These are phyloP conservation scores for Cyclocybe cylindracea DNA, from an alignment of 768 basidiomycete species.

Conservation along the genomic window DNA sequence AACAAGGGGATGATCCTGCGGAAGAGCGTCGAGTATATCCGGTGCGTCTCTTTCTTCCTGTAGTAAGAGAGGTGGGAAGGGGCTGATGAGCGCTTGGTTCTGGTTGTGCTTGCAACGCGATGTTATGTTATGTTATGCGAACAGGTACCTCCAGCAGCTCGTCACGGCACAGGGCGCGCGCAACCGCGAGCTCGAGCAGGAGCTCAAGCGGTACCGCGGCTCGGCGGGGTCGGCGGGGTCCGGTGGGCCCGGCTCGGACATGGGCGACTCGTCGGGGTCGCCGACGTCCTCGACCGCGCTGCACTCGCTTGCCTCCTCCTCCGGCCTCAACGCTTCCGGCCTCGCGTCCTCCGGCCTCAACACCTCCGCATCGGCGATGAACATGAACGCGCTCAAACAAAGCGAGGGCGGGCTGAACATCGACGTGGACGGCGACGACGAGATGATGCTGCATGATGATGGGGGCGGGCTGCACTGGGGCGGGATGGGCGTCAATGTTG, in stretches of 20 bases:
- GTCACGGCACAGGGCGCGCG: constrained; percentile 77
- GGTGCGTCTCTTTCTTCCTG: constrained; percentile 32
- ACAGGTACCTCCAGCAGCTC: constrained; percentile 81
- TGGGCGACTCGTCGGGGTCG: constrained; percentile 3
- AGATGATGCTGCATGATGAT: constrained; percentile 25
- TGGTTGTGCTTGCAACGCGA: too few species aligned
- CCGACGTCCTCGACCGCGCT: neutral
- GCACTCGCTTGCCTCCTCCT: too few species aligned
- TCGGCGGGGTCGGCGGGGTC: constrained; percentile 9
- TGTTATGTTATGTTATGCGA: neutral
- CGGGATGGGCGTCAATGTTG: constrained; percentile 4
- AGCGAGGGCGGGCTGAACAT: constrained; percentile 7
- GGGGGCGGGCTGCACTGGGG: constrained; percentile 3
- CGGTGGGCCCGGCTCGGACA: constrained; percentile 15
- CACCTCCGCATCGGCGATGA: neutral
- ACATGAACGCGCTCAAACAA: constrained; percentile 5
- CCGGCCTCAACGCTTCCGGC: too few species aligned
- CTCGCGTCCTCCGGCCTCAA: too few species aligned
- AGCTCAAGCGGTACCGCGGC: constrained; percentile 50
- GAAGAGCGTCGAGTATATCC: constrained; percentile 78
- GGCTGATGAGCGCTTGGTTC: too few species aligned
- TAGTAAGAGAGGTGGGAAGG: too few species aligned
- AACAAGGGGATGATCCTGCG: constrained; percentile 94
- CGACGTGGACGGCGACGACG: constrained; percentile 14
- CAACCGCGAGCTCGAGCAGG: constrained; percentile 77